Percentiles rank a stretch among this genome's conserved stretches.
These are phyloP conservation scores for Dactylella cylindrospora DNA, from an alignment of 2,329 filamentous ascomycete genomes.

Conservation along the genomic window DNA sequence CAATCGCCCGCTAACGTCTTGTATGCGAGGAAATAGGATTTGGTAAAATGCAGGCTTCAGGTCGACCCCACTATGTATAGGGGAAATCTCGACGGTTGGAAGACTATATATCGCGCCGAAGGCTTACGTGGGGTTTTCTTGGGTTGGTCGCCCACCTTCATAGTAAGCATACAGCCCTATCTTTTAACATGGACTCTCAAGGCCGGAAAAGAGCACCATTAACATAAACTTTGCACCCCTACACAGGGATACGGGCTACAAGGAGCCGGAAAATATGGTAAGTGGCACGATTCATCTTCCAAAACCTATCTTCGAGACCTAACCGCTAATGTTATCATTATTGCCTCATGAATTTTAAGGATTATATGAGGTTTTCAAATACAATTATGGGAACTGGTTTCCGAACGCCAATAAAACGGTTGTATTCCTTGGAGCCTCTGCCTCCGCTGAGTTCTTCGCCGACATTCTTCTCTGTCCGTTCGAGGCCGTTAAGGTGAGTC, in stretches of 20 bases:
- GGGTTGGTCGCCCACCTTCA: slow-evolving; percentile 82
- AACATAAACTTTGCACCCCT: background rate
- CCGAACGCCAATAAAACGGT: slow-evolving; percentile 65
- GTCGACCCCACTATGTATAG: slow-evolving; percentile 83
- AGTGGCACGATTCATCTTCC: background rate
- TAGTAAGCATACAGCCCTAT: slow-evolving; percentile 57
- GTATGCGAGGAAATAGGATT: slow-evolving; percentile 56
- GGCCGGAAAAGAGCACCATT: background rate
- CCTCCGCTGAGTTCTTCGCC: slow-evolving; percentile 75
- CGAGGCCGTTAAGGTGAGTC: slow-evolving; percentile 73
- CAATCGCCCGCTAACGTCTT: background rate
- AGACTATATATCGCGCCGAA: slow-evolving; percentile 71
- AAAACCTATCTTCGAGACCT: background rate
- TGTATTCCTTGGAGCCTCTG: slow-evolving; percentile 75
- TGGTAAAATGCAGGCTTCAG: slow-evolving; percentile 88
- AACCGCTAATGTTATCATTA: background rate
- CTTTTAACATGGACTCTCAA: background rate
- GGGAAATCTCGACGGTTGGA: slow-evolving; percentile 82
- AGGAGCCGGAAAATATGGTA: slow-evolving; percentile 40
- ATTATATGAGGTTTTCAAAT: slow-evolving; percentile 43
- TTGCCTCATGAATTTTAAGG: background rate
- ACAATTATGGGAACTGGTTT: slow-evolving; percentile 35
- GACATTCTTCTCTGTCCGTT: slow-evolving; percentile 82
- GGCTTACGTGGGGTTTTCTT: slow-evolving; percentile 83
- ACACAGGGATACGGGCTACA: slow-evolving; percentile 28